Conservation (phyloP, 495 filamentous ascomycete genomes). For the Penicillium verhagenii region DNA sequence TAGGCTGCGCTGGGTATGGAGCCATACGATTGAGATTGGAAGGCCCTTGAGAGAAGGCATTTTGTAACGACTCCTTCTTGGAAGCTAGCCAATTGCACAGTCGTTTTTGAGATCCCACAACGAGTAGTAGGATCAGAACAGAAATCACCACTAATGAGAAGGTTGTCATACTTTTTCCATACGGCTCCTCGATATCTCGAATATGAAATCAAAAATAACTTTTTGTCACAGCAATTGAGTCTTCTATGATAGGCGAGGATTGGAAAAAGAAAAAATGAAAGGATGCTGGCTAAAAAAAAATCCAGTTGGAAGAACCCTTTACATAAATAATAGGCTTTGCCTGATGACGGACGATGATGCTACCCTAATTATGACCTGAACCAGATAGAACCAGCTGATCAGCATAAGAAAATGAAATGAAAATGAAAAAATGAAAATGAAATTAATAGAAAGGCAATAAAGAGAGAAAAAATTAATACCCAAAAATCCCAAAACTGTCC, state of each 20-base stretch:
- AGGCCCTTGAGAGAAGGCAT: conserved; percentile 9
- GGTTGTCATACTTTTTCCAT: conserved; percentile 34
- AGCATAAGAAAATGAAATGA: conserved; percentile 10
- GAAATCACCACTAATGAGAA: conserved; percentile 36
- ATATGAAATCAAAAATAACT: neutral
- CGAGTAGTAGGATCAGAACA: conserved; percentile 39
- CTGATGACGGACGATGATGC: conserved; percentile 1
- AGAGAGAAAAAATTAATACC: neutral
- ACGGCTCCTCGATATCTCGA: conserved; percentile 8
- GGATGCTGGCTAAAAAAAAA: neutral
- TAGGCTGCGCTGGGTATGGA: conserved; percentile 46
- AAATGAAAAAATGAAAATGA: neutral
- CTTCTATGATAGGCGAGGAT: conserved; percentile 5
- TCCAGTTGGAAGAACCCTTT: neutral
- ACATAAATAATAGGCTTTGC: conserved; percentile 10
- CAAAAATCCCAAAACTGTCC: neutral
- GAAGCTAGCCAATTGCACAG: conserved; percentile 18
- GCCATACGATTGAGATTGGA: conserved; percentile 39
- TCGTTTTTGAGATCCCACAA: conserved; percentile 44
- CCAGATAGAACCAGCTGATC: conserved; percentile 14
- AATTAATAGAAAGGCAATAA: neutral
- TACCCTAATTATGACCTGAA: neutral
- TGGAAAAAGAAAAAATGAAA: conserved; percentile 9
- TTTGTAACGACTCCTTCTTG: conserved; percentile 9
- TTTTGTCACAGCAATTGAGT: neutral